Conservation (phyloP, 106 monocot genomes). For the Dendrobium chrysotoxum region DNA sequence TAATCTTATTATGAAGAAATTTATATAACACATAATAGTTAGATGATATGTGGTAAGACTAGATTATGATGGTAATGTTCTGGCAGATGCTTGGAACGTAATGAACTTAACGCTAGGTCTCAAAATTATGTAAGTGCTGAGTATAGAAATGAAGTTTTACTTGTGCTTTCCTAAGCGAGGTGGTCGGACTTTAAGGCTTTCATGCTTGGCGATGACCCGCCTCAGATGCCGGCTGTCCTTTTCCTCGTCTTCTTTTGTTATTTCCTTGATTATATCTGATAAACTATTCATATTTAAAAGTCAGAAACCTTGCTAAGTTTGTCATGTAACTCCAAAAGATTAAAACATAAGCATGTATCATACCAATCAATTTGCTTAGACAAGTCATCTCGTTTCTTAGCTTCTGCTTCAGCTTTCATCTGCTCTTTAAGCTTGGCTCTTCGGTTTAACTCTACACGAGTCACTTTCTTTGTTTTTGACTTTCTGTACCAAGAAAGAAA, state of each 20-base stretch:
- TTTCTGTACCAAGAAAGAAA: conserved; percentile 20
- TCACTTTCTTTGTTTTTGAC: conserved; percentile 58
- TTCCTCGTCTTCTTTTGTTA: conserved; percentile 81
- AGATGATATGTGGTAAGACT: too few relatives aligned
- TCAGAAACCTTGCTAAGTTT: background rate
- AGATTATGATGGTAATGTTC: background rate
- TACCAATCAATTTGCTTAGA: conserved; percentile 85
- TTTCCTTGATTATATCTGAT: conserved; percentile 74
- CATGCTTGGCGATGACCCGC: conserved; percentile 61
- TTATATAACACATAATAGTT: background rate
- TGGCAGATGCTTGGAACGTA: background rate
- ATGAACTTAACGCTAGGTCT: background rate
- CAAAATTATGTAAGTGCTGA: background rate
- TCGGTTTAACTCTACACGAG: conserved; percentile 72
- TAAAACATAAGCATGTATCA: background rate
- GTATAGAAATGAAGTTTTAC: conserved; percentile 30
- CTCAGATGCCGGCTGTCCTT: conserved; percentile 62
- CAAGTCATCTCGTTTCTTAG: conserved; percentile 44
- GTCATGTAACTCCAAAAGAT: background rate
- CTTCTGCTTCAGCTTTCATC: conserved; percentile 58
- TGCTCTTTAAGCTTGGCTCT: conserved; percentile 61
- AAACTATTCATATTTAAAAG: conserved; percentile 33
- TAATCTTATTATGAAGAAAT: background rate
- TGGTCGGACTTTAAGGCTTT: conserved; percentile 63
- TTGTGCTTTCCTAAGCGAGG: conserved; percentile 94